phyloP scores from a whole-genome alignment of 1,284 basidiomycete genomes.

The Pseudozyma pruni region DNA sequence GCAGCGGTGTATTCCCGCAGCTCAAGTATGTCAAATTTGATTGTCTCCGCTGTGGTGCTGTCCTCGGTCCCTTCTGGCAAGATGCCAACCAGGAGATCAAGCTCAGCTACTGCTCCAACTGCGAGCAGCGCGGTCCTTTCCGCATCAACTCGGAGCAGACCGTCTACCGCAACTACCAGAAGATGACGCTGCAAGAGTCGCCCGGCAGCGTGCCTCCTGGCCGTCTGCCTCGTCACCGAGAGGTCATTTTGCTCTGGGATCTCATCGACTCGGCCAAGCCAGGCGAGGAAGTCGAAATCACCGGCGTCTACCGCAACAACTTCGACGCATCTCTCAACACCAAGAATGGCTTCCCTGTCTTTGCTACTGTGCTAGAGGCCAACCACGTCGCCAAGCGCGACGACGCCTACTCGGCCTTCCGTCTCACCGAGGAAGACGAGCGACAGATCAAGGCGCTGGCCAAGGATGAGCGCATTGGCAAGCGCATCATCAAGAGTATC shows the following conservation, averaged over 20 bases:
- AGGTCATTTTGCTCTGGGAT: slow-evolving; percentile 97
- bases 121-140: slow-evolving; percentile 93
- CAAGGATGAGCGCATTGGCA: slow-evolving; percentile 91
- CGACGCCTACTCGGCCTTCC: slow-evolving; percentile 89
- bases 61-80: slow-evolving; percentile 96
- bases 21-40: slow-evolving; percentile 99
- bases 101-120: slow-evolving; percentile 86
- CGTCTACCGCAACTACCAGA: slow-evolving; percentile 98
- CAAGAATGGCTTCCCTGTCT: slow-evolving; percentile 99
- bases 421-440: slow-evolving; percentile 95
- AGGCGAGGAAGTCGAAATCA: slow-evolving; percentile 92
- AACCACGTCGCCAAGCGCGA: slow-evolving; percentile 92
- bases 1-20: slow-evolving; percentile 97
- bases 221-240: slow-evolving; percentile 92
- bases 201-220: slow-evolving; percentile 98
- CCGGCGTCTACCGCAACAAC: slow-evolving; percentile 97
- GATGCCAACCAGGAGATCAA: slow-evolving; percentile 93
- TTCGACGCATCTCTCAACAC: slow-evolving; percentile 97
- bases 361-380: slow-evolving; percentile 96
- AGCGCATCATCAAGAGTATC: slow-evolving; percentile 97
- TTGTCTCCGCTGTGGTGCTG: slow-evolving; percentile 82
- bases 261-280: slow-evolving; percentile 97
- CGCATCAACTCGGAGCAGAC: slow-evolving; percentile 98
- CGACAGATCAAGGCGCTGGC: slow-evolving; percentile 86
- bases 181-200: slow-evolving; percentile 97